Evolutionary conservation across 257 asterid genomes (phyloP).

Genomic region (Vinca minor): DNA sequence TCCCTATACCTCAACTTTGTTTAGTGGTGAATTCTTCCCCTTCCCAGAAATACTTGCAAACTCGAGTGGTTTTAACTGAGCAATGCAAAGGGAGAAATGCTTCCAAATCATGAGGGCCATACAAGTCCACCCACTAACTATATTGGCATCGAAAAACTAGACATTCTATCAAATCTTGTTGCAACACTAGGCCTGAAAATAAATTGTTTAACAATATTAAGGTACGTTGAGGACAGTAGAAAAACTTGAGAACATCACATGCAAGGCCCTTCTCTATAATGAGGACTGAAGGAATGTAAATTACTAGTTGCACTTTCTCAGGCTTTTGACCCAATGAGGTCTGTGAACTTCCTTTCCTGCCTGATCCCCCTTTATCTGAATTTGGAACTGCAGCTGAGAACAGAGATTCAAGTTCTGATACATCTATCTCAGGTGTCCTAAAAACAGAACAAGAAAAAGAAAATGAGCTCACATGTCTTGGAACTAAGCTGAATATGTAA

Average conservation of each 20-base stretch:
- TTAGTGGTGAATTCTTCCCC: not conserved
- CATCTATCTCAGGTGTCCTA: conserved; percentile 95
- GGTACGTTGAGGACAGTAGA: not conserved
- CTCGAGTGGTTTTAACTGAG: not conserved
- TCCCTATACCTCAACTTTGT: not conserved
- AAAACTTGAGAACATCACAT: not conserved
- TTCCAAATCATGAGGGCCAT: not conserved
- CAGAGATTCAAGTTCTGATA: conserved; percentile 84
- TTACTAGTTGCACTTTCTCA: conserved; percentile 94
- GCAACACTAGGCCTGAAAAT: not conserved
- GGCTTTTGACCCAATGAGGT: conserved; percentile 55
- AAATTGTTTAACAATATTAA: not conserved
- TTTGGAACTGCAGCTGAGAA: conserved; percentile 74
- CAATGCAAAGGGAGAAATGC: conserved; percentile 1
- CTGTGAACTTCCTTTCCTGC: conserved; percentile 54
- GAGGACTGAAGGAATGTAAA: not conserved
- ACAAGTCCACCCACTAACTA: not conserved
- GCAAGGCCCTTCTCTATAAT: not conserved
- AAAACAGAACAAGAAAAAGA: conserved; percentile 11
- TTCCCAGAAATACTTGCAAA: not conserved
- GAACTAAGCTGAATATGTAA: conserved; percentile 3
- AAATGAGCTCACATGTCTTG: not conserved
- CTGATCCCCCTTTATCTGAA: conserved; percentile 44
- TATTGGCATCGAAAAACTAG: not conserved
- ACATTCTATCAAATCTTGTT: not conserved